These are phyloP conservation scores for Hypoxylon sp. DNA, from an alignment of 2,329 filamentous ascomycete species.

Conservation along the genomic window DNA sequence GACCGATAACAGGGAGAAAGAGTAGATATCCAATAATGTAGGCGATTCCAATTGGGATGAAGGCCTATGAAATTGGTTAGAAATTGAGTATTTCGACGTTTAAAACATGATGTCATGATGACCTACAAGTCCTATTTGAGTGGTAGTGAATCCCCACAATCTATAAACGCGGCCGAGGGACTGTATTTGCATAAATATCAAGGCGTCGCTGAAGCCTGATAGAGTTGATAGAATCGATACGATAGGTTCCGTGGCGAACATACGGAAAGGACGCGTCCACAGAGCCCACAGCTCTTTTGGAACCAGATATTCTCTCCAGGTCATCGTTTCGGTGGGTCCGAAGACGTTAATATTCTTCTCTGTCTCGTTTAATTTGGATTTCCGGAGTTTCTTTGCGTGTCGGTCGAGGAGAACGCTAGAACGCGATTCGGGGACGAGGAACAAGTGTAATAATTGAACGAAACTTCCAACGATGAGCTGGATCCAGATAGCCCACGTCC, in stretches of 20 bases:
- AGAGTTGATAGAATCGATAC: constrained; percentile 71
- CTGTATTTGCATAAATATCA: constrained; percentile 78
- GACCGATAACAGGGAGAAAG: constrained; percentile 66
- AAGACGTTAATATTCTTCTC: constrained; percentile 61
- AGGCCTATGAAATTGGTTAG: constrained; percentile 48
- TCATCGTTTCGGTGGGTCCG: constrained; percentile 65
- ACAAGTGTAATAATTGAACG: constrained; percentile 67
- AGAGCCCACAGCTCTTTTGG: constrained; percentile 62
- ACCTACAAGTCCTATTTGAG: constrained; percentile 51
- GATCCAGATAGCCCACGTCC: constrained; percentile 75
- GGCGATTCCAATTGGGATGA: constrained; percentile 65
- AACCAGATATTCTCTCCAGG: constrained; percentile 55
- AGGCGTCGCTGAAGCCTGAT: constrained; percentile 73
- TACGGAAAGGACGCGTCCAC: constrained; percentile 73
- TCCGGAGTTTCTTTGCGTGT: constrained; percentile 70
- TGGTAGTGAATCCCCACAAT: constrained; percentile 70
- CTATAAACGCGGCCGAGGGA: constrained; percentile 72
- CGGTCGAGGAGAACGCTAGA: constrained; percentile 70
- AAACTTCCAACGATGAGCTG: constrained; percentile 70
- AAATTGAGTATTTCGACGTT: neutral
- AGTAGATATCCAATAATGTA: constrained; percentile 72
- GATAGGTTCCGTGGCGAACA: constrained; percentile 75
- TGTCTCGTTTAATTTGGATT: constrained; percentile 46
- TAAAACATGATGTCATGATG: neutral
- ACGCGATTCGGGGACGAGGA: constrained; percentile 72